Evolutionary conservation across 805 yeast genomes (phyloP).

Genomic region (Kregervanrija fluxuum): DNA sequence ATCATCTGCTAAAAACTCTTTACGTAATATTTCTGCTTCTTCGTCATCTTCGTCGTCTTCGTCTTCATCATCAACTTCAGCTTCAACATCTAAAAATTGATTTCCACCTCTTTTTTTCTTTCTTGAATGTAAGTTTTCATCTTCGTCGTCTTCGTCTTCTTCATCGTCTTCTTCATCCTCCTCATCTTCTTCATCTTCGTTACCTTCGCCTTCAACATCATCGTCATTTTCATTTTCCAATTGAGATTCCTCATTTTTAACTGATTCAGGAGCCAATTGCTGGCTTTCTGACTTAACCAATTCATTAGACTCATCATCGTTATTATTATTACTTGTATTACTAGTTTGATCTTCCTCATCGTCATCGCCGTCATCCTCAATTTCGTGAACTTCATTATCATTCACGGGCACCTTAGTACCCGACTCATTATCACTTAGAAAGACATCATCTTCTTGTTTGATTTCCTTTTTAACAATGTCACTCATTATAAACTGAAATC

Average conservation of each 20-base stretch:
- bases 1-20: conserved; percentile 75
- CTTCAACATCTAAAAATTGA: conserved; percentile 96
- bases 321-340: neutral
- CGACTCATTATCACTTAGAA: neutral
- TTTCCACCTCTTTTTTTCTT: conserved; percentile 53
- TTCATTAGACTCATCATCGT: neutral
- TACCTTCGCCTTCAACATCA: conserved; percentile 9
- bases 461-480: neutral
- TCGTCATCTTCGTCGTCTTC: conserved; percentile 92
- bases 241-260: neutral
- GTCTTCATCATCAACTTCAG: conserved; percentile 97
- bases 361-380: conserved; percentile 1
- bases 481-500: no score
- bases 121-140: conserved; percentile 42
- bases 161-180: conserved; percentile 38
- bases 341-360: conserved; percentile 1
- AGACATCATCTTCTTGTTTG: neutral
- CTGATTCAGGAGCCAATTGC: neutral
- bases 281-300: neutral
- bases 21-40: conserved; percentile 82
- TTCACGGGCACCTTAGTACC: neutral
- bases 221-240: conserved; percentile 1
- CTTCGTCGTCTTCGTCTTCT: conserved; percentile 52
- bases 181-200: conserved; percentile 23
- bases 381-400: neutral